phyloP scores from a whole-genome alignment of 305 asterid genomes.

The Stenogyne calaminthoides region DNA sequence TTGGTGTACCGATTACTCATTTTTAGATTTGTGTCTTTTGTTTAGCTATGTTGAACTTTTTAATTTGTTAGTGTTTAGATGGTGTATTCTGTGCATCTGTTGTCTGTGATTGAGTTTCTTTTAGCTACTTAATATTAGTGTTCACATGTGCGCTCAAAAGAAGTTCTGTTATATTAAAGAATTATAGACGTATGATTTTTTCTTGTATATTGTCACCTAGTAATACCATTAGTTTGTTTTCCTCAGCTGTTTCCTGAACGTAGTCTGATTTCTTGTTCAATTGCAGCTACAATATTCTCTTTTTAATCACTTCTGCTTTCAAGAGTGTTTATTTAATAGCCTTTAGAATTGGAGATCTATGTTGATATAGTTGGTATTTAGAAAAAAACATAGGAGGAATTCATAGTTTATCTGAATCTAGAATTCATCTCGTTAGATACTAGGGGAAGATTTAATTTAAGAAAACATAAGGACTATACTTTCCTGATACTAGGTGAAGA shows the following conservation, averaged over 20 bases:
- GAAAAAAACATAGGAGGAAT: too few relatives aligned
- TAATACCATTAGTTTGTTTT: neutral
- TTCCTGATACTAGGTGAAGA: neutral
- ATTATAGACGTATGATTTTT: neutral
- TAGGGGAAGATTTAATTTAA: neutral
- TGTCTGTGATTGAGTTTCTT: neutral
- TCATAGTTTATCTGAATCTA: too few relatives aligned
- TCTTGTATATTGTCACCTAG: neutral
- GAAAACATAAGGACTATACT: neutral
- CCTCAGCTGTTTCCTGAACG: neutral
- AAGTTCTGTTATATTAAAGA: neutral
- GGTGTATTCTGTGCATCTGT: neutral
- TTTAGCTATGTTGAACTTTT: neutral
- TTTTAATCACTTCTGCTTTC: constrained; percentile 10
- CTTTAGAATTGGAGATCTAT: neutral
- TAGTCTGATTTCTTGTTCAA: neutral
- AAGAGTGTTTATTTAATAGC: neutral
- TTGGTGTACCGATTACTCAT: neutral
- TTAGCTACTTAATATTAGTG: constrained; percentile 14
- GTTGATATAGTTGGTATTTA: neutral
- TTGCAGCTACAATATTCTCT: neutral
- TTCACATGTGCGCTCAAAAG: neutral
- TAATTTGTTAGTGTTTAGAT: neutral
- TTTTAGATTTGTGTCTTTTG: neutral
- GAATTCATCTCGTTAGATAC: neutral